Evolutionary conservation across 352 stramenopile genomes (phyloP).

Genomic region (Globisporangium echinulatum): DNA sequence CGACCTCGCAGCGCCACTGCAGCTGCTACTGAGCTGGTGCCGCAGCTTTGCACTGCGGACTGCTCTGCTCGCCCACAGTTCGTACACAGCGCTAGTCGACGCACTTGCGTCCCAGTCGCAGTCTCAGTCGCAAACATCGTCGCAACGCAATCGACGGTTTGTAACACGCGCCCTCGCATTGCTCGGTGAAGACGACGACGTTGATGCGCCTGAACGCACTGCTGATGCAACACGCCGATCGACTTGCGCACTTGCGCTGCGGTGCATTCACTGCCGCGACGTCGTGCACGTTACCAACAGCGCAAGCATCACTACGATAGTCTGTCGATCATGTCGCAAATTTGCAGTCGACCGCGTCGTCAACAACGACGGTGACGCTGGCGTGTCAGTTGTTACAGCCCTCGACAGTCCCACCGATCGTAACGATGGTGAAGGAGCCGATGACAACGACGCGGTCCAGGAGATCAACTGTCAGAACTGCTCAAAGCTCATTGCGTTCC

Average conservation of each 20-base stretch:
- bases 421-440: slow-evolving; percentile 15
- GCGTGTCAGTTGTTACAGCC: too few relatives aligned
- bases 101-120: slow-evolving; percentile 19
- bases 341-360: slow-evolving; percentile 16
- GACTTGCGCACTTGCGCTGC: slow-evolving; percentile 19
- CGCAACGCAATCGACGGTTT: slow-evolving; percentile 10
- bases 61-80: slow-evolving; percentile 34
- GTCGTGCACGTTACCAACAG: slow-evolving; percentile 31
- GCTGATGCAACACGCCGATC: background rate
- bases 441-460: slow-evolving; percentile 5
- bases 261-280: slow-evolving; percentile 56
- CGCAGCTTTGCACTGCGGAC: slow-evolving; percentile 22
- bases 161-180: slow-evolving; percentile 28
- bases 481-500: slow-evolving; percentile 40
- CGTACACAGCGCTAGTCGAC: slow-evolving; percentile 39
- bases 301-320: slow-evolving; percentile 21
- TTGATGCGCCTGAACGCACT: slow-evolving; percentile 20
- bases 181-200: slow-evolving; percentile 36
- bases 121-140: slow-evolving; percentile 34
- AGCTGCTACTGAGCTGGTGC: slow-evolving; percentile 39
- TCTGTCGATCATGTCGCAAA: slow-evolving; percentile 46
- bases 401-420: slow-evolving; percentile 4
- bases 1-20: slow-evolving; percentile 38
- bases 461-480: slow-evolving; percentile 60
- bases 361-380: too few relatives aligned